A percentile compares a stretch with the other conserved stretches of the same genome.
Evolutionary conservation across 352 stramenopile species (phyloP).

Genomic region (Blastocystis sp.): DNA sequence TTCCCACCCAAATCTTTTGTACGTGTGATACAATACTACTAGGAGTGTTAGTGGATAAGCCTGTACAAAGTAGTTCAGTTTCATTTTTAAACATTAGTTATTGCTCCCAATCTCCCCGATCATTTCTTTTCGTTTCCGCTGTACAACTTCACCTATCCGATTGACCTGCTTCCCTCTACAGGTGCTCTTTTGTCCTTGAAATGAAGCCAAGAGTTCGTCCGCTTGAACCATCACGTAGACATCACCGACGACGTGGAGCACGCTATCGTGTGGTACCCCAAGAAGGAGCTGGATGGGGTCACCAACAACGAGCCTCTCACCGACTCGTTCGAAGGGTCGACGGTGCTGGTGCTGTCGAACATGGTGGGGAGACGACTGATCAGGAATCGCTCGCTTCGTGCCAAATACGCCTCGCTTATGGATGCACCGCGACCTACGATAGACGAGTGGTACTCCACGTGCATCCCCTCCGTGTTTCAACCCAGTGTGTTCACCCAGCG

Average conservation of each 20-base stretch:
- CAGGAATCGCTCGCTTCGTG: background rate
- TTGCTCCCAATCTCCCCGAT: conserved; percentile 11
- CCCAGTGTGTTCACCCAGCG: background rate
- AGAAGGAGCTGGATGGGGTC: background rate
- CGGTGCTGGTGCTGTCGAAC: conserved; percentile 25
- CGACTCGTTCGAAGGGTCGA: background rate
- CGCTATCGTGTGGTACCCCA: background rate
- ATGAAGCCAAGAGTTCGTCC: background rate
- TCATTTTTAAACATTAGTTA: background rate
- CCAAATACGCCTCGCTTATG: background rate
- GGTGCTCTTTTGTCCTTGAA: background rate
- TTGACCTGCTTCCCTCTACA: background rate
- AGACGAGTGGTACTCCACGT: background rate
- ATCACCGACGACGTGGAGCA: background rate
- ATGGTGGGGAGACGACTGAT: background rate
- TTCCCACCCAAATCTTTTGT: conserved; percentile 10
- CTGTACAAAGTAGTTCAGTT: conserved; percentile 4
- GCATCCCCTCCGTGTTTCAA: background rate
- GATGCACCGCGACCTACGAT: background rate
- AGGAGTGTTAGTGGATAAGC: background rate
- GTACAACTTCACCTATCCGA: conserved; percentile 16
- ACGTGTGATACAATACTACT: conserved; percentile 26
- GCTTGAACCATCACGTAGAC: background rate
- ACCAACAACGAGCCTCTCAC: background rate
- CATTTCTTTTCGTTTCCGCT: conserved; percentile 44